Percentiles rank a stretch among this genome's conserved stretches.
Conservation (phyloP, 2,329 filamentous ascomycete genomes). For the Aspergillus ochraceoroseus region DNA sequence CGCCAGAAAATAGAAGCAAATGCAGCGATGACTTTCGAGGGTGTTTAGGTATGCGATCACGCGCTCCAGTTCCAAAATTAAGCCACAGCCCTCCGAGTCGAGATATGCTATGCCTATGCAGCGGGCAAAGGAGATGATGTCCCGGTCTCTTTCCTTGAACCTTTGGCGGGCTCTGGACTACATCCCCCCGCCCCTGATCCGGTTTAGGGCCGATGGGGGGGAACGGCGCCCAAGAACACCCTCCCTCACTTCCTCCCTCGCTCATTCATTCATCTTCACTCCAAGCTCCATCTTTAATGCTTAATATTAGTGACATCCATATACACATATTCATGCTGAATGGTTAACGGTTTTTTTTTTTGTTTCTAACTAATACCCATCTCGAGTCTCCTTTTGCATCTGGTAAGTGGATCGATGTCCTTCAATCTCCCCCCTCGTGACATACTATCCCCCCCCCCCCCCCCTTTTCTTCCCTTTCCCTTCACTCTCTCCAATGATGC, state of each 20-base stretch:
- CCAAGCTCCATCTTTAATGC: too few relatives aligned
- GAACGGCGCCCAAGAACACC: conserved; percentile 1
- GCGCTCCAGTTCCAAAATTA: too few relatives aligned
- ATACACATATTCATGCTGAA: too few relatives aligned
- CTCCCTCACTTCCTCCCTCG: conserved; percentile 5
- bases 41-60: too few relatives aligned
- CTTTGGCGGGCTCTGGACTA: conserved; percentile 4
- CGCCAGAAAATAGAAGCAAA: not conserved
- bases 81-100: not conserved
- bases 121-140: not conserved
- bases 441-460: not conserved
- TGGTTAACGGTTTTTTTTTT: not conserved
- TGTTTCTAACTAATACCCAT: conserved; percentile 7
- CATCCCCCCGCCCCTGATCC: conserved; percentile 24
- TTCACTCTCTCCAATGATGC: conserved; percentile 40
- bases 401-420: too few relatives aligned
- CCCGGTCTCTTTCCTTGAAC: conserved; percentile 2
- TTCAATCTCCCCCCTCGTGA: too few relatives aligned
- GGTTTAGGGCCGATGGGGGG: conserved; percentile 19
- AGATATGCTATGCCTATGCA: too few relatives aligned
- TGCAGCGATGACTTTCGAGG: not conserved
- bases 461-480: not conserved
- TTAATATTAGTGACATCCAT: too few relatives aligned
- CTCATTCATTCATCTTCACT: not conserved
- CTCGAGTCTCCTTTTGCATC: not conserved